A percentile compares a stretch with the other conserved stretches of the same genome.
phyloP scores from a whole-genome alignment of 768 basidiomycete genomes.

The Auriscalpium vulgare region DNA sequence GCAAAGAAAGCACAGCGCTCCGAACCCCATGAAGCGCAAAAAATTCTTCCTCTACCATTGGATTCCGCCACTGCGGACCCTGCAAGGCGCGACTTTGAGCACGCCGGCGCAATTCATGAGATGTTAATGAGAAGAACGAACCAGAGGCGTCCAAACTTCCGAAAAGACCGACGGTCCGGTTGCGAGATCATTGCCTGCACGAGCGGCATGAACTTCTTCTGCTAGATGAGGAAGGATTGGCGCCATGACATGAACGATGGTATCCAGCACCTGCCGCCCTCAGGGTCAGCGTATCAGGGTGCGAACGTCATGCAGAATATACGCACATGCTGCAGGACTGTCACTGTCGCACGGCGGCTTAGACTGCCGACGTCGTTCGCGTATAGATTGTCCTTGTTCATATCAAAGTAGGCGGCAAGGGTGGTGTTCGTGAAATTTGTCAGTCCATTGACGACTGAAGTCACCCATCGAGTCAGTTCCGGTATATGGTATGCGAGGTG shows the following conservation, averaged over 20 bases:
- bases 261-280: conserved; percentile 46
- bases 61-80: conserved; percentile 63
- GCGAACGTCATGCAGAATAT: conserved; percentile 27
- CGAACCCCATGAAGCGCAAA: conserved; percentile 51
- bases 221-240: conserved; percentile 88
- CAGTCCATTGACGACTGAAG: conserved; percentile 60
- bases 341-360: conserved; percentile 57
- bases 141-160: conserved; percentile 61
- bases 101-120: neutral
- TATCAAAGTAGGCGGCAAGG: conserved; percentile 89
- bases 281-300: neutral
- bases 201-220: conserved; percentile 67
- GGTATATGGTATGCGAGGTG: neutral
- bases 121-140: conserved; percentile 24
- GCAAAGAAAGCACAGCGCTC: conserved; percentile 47
- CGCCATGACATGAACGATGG: conserved; percentile 63
- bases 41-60: conserved; percentile 55
- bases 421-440: conserved; percentile 76
- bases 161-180: conserved; percentile 58
- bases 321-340: conserved; percentile 63
- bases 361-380: conserved; percentile 45
- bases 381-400: conserved; percentile 86
- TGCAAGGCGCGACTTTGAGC: neutral
- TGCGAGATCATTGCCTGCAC: conserved; percentile 13
- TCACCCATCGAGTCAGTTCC: conserved; percentile 1